Evolutionary conservation across 768 basidiomycete genomes (phyloP).

Genomic region (Russula virescens): DNA sequence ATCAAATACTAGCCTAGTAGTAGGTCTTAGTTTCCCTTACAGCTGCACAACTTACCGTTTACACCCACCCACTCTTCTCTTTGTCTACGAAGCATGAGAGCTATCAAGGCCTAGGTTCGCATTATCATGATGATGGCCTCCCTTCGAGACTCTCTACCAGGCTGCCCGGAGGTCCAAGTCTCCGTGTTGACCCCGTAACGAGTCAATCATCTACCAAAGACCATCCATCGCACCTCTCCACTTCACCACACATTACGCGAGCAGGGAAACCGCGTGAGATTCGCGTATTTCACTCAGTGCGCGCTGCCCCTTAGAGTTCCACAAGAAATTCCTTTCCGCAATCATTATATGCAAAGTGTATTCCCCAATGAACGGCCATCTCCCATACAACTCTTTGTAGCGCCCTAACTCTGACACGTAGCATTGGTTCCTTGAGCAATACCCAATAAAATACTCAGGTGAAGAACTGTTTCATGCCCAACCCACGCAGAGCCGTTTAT

Average conservation of each 20-base stretch:
- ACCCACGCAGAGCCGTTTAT: neutral
- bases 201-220: neutral
- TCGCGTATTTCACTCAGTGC: neutral
- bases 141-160: too few species aligned
- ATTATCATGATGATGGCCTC: neutral
- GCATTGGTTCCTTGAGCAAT: neutral
- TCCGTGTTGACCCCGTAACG: neutral
- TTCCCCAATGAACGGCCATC: neutral
- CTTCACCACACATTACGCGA: too few species aligned
- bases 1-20: too few species aligned
- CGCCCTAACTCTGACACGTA: neutral
- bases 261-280: too few species aligned
- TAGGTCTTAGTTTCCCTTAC: neutral
- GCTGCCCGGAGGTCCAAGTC: neutral
- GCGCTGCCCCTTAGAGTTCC: neutral
- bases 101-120: neutral
- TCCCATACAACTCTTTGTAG: neutral
- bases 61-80: neutral
- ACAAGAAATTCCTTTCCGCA: neutral
- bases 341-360: neutral
- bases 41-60: neutral
- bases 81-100: neutral
- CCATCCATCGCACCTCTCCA: too few species aligned
- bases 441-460: slow-evolving; percentile 1
- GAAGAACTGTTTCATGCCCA: neutral